Base-by-base conservation (phyloP, 371 early-diverging fungal genomes). In the Apophysomyces sp. region DNA sequence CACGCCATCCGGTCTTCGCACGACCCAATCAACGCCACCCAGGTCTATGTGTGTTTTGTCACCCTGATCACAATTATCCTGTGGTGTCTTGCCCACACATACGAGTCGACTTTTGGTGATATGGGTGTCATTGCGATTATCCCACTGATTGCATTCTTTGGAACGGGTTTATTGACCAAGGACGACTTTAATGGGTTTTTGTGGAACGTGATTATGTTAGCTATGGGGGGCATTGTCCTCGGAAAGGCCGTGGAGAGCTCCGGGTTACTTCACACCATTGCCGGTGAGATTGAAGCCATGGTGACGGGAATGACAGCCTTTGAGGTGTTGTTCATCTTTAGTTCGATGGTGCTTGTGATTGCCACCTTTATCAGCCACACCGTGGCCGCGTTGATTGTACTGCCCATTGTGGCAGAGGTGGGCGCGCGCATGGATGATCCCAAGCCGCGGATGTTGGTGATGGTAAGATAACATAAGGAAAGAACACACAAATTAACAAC, bases 321-420 rank as follows among this genome's bases (percentile, higher is more conserved):
- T 67, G 72, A 78, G 12, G 88, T 94, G 6, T 63, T 92, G 55
- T 78, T 88, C 37, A 73, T 88, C 11, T 90, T 94, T 65, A 81
- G 88, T 13, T 70, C 72, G 13, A 65, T 94, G 54, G 89, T 92
- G 3, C 66, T 92, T 2, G 83, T 92, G 2, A 88, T 92, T 64
- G 92, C 97, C 15, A 94, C 94, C 2, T 98, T 98, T 69, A 94
- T 98, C 59, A 91, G 91, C 37, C 98, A 98, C 67, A 98, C 98
- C 0, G 98, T 98, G 1, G 92, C 90, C 0, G 94, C 94, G 0
- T 68, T 94, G 66, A 93, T 94, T 62, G 87, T 93, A 2, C 69
- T 94, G 49, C 94, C 94, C 3, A 89, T 94, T 57, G 91, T 94
- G 16, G 84, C 88, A 21, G 80, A 91, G 65, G 86, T 94, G 11